phyloP scores from a whole-genome alignment of 2,329 filamentous ascomycete genomes.

The Gyromitra esculenta region DNA sequence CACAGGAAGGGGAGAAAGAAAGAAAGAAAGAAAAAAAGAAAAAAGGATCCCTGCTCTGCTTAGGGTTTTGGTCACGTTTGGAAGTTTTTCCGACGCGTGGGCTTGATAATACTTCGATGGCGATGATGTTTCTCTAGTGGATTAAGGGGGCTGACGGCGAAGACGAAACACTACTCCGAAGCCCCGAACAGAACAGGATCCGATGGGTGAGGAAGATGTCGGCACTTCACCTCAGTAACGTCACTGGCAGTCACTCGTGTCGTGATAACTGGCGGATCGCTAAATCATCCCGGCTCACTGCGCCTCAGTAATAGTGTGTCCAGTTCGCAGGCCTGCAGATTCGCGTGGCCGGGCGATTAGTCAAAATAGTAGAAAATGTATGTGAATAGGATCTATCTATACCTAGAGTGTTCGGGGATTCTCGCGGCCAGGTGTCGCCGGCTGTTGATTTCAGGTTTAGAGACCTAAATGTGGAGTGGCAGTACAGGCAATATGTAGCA shows the following conservation, averaged over 20 bases:
- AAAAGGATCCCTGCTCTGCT: not conserved
- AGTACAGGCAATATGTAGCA: constrained; percentile 2
- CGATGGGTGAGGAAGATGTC: not conserved
- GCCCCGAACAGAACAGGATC: not conserved
- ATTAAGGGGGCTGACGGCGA: not conserved
- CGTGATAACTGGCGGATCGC: not conserved
- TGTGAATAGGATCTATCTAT: not conserved
- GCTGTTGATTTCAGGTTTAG: not conserved
- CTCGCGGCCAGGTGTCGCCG: not conserved
- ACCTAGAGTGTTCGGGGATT: not conserved
- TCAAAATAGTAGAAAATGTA: not conserved
- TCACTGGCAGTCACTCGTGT: constrained; percentile 4
- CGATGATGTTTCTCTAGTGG: not conserved
- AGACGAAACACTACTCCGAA: not conserved
- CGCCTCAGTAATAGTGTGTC: not conserved
- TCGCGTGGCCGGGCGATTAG: not conserved
- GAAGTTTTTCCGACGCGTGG: not conserved
- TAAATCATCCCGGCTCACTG: not conserved
- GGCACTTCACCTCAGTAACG: not conserved
- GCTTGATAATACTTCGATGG: not conserved
- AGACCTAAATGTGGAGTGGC: constrained; percentile 15
- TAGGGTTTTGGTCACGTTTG: not conserved
- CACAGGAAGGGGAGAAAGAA: not conserved
- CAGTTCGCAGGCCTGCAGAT: not conserved
- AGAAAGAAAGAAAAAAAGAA: not conserved